phyloP scores from a whole-genome alignment of 306 rosid genomes.

The Lupinus albus region DNA sequence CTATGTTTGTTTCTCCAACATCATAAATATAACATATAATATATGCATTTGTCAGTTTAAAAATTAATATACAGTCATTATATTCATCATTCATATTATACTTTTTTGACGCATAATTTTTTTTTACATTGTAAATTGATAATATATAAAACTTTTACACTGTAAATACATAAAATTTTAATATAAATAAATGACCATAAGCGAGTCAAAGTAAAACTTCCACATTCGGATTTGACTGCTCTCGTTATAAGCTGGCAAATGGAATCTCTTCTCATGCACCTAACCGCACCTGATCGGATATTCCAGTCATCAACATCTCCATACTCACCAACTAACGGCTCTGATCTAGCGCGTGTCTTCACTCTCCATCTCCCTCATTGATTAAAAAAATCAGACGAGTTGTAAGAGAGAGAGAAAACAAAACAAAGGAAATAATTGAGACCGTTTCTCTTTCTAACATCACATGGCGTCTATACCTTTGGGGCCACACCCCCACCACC shows the following conservation, averaged over 20 bases:
- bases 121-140: too few relatives aligned
- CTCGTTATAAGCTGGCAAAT: not conserved
- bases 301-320: not conserved
- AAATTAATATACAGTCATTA: too few relatives aligned
- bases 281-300: conserved; percentile 34
- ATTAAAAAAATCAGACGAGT: not conserved
- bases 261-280: conserved; percentile 25
- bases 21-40: too few relatives aligned
- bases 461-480: conserved; percentile 69
- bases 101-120: too few relatives aligned
- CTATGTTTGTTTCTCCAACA: too few relatives aligned
- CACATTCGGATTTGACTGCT: too few relatives aligned
- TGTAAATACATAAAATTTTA: too few relatives aligned
- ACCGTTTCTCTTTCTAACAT: conserved; percentile 19
- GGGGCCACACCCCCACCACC: conserved; percentile 60
- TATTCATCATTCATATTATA: too few relatives aligned
- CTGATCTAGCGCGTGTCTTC: conserved; percentile 36
- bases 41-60: too few relatives aligned
- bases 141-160: too few relatives aligned
- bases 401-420: not conserved
- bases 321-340: not conserved
- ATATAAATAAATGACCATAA: too few relatives aligned
- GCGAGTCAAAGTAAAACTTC: not conserved
- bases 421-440: not conserved
- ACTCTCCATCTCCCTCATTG: conserved; percentile 21